A percentile compares a stretch with the other conserved stretches of the same genome.
Conservation (phyloP, 805 yeast genomes). For the Sungouiozyma ichnusensis region DNA sequence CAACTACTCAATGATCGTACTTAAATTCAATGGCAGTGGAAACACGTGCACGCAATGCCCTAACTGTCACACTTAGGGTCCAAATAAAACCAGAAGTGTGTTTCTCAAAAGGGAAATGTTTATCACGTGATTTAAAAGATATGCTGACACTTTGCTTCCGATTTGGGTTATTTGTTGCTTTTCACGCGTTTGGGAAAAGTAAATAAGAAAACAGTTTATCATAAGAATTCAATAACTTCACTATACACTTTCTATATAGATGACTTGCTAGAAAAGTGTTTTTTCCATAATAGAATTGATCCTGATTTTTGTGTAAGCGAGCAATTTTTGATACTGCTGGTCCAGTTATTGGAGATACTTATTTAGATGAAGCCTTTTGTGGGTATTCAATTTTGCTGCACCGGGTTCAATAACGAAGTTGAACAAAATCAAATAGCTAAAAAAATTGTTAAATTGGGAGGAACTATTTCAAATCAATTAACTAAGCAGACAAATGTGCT, state of each 20-base stretch:
- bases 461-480: slow-evolving; percentile 43
- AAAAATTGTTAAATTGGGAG: slow-evolving; percentile 49
- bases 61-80: too few species aligned
- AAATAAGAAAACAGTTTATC: background rate
- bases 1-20: too few species aligned
- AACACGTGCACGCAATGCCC: too few species aligned
- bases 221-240: too few species aligned
- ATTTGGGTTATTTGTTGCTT: background rate
- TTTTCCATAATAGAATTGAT: too few species aligned
- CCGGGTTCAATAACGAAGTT: slow-evolving; percentile 35
- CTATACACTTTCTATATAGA: too few species aligned
- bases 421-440: slow-evolving; percentile 35
- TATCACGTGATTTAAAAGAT: too few species aligned
- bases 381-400: slow-evolving; percentile 46
- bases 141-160: background rate
- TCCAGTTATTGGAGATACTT: background rate
- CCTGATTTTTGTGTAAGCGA: background rate
- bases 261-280: too few species aligned
- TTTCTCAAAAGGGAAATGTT: too few species aligned
- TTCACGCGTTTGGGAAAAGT: background rate
- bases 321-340: background rate
- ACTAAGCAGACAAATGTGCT: slow-evolving; percentile 51
- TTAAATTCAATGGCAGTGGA: too few species aligned
- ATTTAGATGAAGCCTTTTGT: slow-evolving; percentile 30
- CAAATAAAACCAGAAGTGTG: too few species aligned